These are phyloP conservation scores for Blakeslea trispora DNA, from an alignment of 371 early-diverging fungal genomes.

Conservation along the genomic window DNA sequence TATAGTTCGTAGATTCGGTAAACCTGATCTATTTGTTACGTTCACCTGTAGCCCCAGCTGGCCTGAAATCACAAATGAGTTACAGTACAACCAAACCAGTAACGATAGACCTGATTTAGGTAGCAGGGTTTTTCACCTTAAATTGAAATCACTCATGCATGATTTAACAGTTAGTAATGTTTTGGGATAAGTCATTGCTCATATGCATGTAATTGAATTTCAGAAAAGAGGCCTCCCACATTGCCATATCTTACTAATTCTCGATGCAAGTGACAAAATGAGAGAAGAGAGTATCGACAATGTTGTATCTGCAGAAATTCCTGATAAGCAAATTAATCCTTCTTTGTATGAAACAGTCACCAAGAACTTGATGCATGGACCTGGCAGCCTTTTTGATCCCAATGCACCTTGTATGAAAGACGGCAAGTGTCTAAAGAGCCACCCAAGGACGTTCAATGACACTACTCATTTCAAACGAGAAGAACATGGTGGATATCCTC, in stretches of 20 bases:
- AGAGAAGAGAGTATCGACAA: constrained; percentile 22
- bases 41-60: constrained; percentile 44
- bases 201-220: constrained; percentile 22
- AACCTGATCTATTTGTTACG: constrained; percentile 41
- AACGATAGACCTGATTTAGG: constrained; percentile 23
- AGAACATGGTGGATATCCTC: neutral
- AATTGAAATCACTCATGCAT: constrained; percentile 19
- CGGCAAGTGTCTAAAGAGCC: constrained; percentile 5
- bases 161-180: constrained; percentile 24
- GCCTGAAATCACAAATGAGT: constrained; percentile 28
- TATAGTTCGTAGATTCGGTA: constrained; percentile 26
- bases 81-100: constrained; percentile 14
- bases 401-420: constrained; percentile 32
- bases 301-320: constrained; percentile 33
- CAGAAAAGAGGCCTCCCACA: constrained; percentile 40
- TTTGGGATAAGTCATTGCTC: constrained; percentile 21
- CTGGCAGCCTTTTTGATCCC: constrained; percentile 23
- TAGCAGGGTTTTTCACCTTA: constrained; percentile 26
- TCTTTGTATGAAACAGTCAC: constrained; percentile 27
- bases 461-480: neutral
- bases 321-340: constrained; percentile 22
- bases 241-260: constrained; percentile 34
- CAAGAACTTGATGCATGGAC: constrained; percentile 38
- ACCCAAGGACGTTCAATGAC: constrained; percentile 1
- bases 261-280: constrained; percentile 20